phyloP scores from a whole-genome alignment of 306 rosid genomes.

The Cucumis sativus region DNA sequence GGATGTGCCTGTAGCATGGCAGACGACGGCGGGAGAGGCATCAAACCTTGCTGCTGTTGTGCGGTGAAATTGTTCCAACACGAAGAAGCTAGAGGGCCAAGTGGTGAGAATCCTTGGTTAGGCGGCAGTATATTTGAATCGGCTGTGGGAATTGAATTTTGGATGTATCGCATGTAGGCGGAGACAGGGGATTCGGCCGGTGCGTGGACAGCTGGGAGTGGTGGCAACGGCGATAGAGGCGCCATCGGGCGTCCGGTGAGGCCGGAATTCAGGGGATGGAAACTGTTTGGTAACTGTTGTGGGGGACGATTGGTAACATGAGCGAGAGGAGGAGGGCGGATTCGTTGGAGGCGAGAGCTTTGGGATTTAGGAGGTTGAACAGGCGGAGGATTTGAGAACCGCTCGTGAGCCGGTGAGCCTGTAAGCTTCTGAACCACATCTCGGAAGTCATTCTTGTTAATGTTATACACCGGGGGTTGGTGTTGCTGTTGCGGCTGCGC shows the following conservation, averaged over 20 bases:
- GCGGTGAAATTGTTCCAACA: conserved; percentile 43
- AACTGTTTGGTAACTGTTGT: conserved; percentile 10
- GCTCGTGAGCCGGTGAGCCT: conserved; percentile 87
- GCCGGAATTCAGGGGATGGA: conserved; percentile 20
- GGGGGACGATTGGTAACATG: not conserved
- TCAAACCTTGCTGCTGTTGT: conserved; percentile 16
- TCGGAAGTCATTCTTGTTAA: conserved; percentile 89
- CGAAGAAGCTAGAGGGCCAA: conserved; percentile 42
- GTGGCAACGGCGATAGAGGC: conserved; percentile 84
- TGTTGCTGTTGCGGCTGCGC: conserved; percentile 27
- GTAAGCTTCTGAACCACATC: conserved; percentile 95
- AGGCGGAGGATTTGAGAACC: conserved; percentile 52
- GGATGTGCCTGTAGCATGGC: conserved; percentile 15
- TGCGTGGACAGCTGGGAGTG: conserved; percentile 70
- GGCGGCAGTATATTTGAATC: conserved; percentile 37
- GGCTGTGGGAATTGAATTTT: conserved; percentile 23
- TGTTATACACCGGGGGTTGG: conserved; percentile 94
- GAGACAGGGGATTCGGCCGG: conserved; percentile 94
- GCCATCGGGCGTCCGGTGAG: conserved; percentile 35
- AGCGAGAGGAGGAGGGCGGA: conserved; percentile 80
- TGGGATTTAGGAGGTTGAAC: conserved; percentile 64
- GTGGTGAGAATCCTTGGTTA: conserved; percentile 58
- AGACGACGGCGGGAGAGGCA: conserved; percentile 7
- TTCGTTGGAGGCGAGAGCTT: conserved; percentile 81
- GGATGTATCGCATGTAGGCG: conserved; percentile 70